Evolutionary conservation across 805 yeast species (phyloP), one percentile per base, ranked within the genome.

Genomic region (Candida peoriensis): DNA sequence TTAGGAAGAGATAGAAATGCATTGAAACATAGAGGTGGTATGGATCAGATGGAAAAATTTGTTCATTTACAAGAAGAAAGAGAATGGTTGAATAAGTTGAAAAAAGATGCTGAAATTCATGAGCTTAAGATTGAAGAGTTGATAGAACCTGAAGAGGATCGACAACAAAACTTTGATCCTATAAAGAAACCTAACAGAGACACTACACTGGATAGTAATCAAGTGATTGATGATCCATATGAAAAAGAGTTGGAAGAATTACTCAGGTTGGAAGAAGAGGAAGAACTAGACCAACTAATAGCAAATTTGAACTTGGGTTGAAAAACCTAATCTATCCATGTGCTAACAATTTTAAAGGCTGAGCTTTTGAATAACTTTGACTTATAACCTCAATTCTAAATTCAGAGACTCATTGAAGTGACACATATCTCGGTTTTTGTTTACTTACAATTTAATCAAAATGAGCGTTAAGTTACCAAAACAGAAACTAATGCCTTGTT

Each of bases 21-120:
- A 29, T 17, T 47, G 23, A 24, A 38, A 11, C 28, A 34, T 8
- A 30, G 55, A 11, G 55, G 55, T 7, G 55, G 55, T 1, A 6
- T 19, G 12, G 51, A 46, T 0, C 41, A 37, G 21, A 50, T 50
- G 55, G 44, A 28, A 19, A 42, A 27, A 26, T 46, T 44, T 23
- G 42, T 47, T 5, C 21, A 33, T 8, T n/a, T 22, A 6, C 46
- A 38, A 13, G 42, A 46, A 9, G 45, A 36, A 13, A 32, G 21
- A 18, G 32, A 36, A 15, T 21, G 24, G 20, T 13, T 16, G 9
- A 33, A 37, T 12, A 14, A 16, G 5, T 24, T 46, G 28, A 15
- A 23, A 14, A 27, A 14, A 24, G 42, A 38, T 7, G 51, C 54
- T 8, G 41, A 41, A 10, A 23, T 2, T 4, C 32, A 32, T 15